Conservation (phyloP, 768 basidiomycete genomes). For the Pleurotus citrinopileatus region DNA sequence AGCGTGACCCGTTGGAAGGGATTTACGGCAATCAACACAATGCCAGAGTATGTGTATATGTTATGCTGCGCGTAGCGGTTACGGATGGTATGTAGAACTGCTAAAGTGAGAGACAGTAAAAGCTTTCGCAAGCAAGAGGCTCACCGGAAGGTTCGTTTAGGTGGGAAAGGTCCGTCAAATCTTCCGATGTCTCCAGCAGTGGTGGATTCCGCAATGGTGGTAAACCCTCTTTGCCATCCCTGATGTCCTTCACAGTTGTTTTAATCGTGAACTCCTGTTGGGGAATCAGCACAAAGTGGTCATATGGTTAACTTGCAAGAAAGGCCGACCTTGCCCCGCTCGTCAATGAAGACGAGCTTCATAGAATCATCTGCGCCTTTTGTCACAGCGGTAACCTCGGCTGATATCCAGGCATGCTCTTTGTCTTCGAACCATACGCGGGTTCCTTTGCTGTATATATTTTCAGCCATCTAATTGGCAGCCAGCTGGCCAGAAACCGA, state of each 20-base stretch:
- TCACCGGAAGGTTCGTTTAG: slow-evolving; percentile 95
- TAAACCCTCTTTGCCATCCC: slow-evolving; percentile 72
- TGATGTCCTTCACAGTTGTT: slow-evolving; percentile 79
- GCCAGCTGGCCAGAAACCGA: slow-evolving; percentile 10
- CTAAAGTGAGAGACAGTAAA: slow-evolving; percentile 5
- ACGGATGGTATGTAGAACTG: slow-evolving; percentile 94
- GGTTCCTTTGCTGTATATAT: slow-evolving; percentile 88
- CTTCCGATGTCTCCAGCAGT: slow-evolving; percentile 93
- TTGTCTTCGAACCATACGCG: slow-evolving; percentile 94
- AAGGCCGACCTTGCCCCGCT: slow-evolving; percentile 78
- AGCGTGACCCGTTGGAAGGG: slow-evolving; percentile 97
- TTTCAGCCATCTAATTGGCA: slow-evolving; percentile 67
- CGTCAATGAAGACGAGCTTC: slow-evolving; percentile 84
- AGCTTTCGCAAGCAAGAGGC: slow-evolving; percentile 17
- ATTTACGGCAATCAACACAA: slow-evolving; percentile 98
- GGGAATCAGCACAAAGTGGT: slow-evolving; percentile 10
- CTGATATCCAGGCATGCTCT: slow-evolving; percentile 92
- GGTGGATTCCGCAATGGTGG: slow-evolving; percentile 97
- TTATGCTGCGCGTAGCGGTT: slow-evolving; percentile 96
- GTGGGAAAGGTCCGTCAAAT: slow-evolving; percentile 96
- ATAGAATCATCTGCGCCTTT: slow-evolving; percentile 71
- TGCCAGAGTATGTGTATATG: slow-evolving; percentile 99
- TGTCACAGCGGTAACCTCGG: slow-evolving; percentile 68
- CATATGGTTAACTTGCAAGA: slow-evolving; percentile 9
- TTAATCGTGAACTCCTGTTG: slow-evolving; percentile 73